Conservation (phyloP, 2,329 filamentous ascomycete genomes). For the Thermoascus crustaceus region DNA sequence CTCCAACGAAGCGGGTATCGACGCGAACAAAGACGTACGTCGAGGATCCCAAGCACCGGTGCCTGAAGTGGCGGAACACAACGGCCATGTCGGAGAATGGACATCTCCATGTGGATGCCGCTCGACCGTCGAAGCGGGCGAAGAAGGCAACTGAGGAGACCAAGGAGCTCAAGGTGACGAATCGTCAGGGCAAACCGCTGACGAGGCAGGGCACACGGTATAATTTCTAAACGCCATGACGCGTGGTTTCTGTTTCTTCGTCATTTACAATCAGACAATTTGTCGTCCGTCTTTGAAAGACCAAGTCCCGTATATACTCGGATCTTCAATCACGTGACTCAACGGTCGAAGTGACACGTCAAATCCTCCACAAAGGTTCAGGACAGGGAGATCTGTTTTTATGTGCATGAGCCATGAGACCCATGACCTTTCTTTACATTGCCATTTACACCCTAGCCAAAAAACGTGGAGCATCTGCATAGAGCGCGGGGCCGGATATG, state of each 20-base stretch:
- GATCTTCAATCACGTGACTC: neutral
- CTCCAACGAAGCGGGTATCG: slow-evolving; percentile 46
- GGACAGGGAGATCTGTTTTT: slow-evolving; percentile 9
- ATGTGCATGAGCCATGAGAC: slow-evolving; percentile 14
- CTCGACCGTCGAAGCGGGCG: slow-evolving; percentile 42
- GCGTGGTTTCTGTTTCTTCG: neutral
- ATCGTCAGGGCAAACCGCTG: slow-evolving; percentile 42
- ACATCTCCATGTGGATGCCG: slow-evolving; percentile 53
- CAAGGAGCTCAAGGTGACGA: slow-evolving; percentile 34
- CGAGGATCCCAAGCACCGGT: slow-evolving; percentile 50
- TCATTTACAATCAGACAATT: slow-evolving; percentile 1
- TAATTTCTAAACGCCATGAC: slow-evolving; percentile 28
- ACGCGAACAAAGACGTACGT: slow-evolving; percentile 56
- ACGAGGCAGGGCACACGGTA: slow-evolving; percentile 45
- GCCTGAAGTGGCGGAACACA: slow-evolving; percentile 58
- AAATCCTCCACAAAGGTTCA: no score
- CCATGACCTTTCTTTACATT: slow-evolving; percentile 12
- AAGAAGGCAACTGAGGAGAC: slow-evolving; percentile 37
- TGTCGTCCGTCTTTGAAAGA: no score
- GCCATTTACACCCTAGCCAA: neutral
- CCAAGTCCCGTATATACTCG: neutral
- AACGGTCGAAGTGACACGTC: neutral
- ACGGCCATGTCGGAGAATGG: slow-evolving; percentile 52
- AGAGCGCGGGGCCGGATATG: slow-evolving; percentile 2
- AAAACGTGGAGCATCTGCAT: slow-evolving; percentile 1